Evolutionary conservation across 345 rosid genomes (phyloP), one percentile per base, ranked within the genome.

Genomic region (Eucalyptus polyanthemos): DNA sequence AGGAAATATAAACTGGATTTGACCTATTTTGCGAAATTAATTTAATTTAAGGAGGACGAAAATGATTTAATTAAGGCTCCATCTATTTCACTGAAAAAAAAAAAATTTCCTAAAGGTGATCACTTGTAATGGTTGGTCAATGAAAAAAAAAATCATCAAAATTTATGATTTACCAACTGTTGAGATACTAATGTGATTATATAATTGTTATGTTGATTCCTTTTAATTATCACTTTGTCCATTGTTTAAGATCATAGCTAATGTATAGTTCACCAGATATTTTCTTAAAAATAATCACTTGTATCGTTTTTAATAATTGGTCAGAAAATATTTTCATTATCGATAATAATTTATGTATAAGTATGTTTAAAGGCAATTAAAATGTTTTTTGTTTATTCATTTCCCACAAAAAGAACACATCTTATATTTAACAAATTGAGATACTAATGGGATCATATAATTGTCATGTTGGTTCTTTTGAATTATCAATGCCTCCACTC

Each of bases 101-200:
- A 56, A 56, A 22, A 56, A 56, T 56, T 21, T 22, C 27, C 27
- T 2, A 56, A 56, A 21, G 19, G 62, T 9, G 27, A 56, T 21
- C 0, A 5, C 27, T 65, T 65, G 12, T 17, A 22, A 56, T 56
- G 27, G 4, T 9, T 24, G 29, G 62, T 24, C 9, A 25, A 56
- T 56, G 29, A 56, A 56, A 56, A 22, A 47, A 54, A 9, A 24
- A 1, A 0, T 22, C 6, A 56, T 56, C 0, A 56, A 0, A 34
- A 69, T 34, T 37, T 34, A 69, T 34, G 19, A n/a, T 67, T 67
- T 27, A 60, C n/a, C 14, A 29, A 60, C 8, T 12, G 2, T 29
- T 3, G 76, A n/a, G 40, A n/a, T 65, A 14, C 31, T 65, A 12
- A n/a, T n/a, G 40, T 2, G 1, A 65, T 65, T 7, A 65, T 65